These are phyloP conservation scores for Ophiognomonia clavigignenti-juglandacearum DNA, from an alignment of 2,329 filamentous ascomycete species.

Conservation along the genomic window DNA sequence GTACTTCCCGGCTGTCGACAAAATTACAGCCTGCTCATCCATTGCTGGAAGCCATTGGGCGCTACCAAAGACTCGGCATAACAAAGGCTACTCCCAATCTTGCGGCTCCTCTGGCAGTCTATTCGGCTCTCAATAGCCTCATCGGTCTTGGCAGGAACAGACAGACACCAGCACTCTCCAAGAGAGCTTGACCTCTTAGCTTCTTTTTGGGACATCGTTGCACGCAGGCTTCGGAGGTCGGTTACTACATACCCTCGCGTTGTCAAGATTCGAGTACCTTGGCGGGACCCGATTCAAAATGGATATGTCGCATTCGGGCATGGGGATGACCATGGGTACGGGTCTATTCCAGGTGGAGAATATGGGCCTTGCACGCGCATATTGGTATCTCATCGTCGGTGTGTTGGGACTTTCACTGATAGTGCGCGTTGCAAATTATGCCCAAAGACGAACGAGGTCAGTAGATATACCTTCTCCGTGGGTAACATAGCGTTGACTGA, in stretches of 20 bases:
- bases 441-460: slow-evolving; percentile 38
- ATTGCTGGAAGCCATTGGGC: too few species aligned
- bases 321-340: slow-evolving; percentile 30
- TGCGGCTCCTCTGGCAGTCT: neutral
- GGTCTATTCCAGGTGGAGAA: slow-evolving; percentile 41
- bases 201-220: too few species aligned
- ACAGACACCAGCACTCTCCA: too few species aligned
- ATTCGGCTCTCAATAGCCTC: neutral
- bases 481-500: neutral
- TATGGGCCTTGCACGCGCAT: slow-evolving; percentile 46
- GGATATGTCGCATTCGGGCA: too few species aligned
- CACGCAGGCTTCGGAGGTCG: too few species aligned
- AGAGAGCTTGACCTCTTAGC: too few species aligned
- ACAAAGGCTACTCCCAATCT: too few species aligned
- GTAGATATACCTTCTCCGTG: slow-evolving; percentile 10
- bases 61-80: too few species aligned
- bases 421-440: slow-evolving; percentile 38
- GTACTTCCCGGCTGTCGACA: too few species aligned
- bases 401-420: slow-evolving; percentile 37
- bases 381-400: slow-evolving; percentile 55
- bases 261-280: neutral
- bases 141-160: slow-evolving; percentile 3
- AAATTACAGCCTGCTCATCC: too few species aligned
- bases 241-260: neutral
- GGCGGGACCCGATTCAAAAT: slow-evolving; percentile 17